Base-by-base conservation (phyloP, 2,329 filamentous ascomycete species). In the Nothomitra cinnamomea region DNA sequence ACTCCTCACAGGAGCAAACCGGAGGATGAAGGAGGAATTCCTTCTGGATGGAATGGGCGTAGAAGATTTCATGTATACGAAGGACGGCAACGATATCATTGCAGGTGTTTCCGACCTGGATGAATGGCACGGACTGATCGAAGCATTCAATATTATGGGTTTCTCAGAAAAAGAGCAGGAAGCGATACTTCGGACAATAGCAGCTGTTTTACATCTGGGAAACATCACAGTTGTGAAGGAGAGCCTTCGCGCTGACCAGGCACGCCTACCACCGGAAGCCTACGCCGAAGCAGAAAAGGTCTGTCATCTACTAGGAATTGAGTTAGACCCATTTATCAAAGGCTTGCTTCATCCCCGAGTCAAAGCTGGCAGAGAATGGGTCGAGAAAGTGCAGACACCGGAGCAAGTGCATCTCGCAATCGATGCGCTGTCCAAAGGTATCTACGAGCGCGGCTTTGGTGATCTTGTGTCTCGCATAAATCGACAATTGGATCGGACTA, bases 371-470 rank as follows among this genome's bases (percentile, higher is more conserved):
- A 80, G 89, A 52, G 92, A 98, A 69, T 96, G 90, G 92, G 92
- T 98, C 1, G 89, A 96, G 64, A 98, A 96, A 66, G 89, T 94
- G 1, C 92, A 98, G 65, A 96, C 90, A 1, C 90, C 92, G 0
- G 94, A 98, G 59, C 92, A 98, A 65, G 94, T 95, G 45, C 84
- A 87, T 22, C 79, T 95, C 8, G 79, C 86, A 2, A 78, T 98
- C 45, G 88, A 96, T 67, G 90, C 92, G 15, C 74, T 98, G 15
- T 82, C 92, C 6, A 98, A 98, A 68, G 92, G 92, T 69, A 94
- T 98, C 59, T 98, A 98, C 65, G 92, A 98, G 66, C 85, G 94
- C 56, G 85, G 86, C 0, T 98, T 98, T 62, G 89, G 92, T 25
- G 85, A 95, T 59, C 78, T 98, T 2, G 94, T 98, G 2, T 80